These are phyloP conservation scores for Lobosporangium transversale DNA, from an alignment of 192 early-diverging fungal species.

Conservation along the genomic window DNA sequence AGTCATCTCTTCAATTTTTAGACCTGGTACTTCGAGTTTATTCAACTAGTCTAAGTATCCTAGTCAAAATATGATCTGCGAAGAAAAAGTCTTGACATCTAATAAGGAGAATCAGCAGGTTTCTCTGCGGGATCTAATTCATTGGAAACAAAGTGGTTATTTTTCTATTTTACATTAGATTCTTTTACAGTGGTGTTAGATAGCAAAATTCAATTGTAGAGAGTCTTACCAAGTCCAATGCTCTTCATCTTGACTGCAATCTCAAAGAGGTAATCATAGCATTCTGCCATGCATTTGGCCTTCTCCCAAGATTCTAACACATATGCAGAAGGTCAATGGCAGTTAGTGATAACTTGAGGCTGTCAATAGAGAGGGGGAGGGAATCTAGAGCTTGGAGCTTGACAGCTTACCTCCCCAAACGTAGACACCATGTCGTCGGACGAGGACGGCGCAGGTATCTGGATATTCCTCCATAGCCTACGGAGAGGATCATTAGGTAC, in stretches of 20 bases:
- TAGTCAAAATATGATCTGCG: no score
- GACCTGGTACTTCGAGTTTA: no score
- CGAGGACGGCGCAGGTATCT: slow-evolving; percentile 93
- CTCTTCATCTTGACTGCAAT: slow-evolving; percentile 93
- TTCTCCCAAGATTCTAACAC: slow-evolving; percentile 88
- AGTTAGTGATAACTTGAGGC: background rate
- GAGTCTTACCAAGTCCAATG: slow-evolving; percentile 82
- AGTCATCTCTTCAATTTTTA: no score
- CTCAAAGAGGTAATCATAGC: slow-evolving; percentile 99
- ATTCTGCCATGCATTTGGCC: slow-evolving; percentile 97
- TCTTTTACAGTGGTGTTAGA: no score
- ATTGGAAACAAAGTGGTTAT: background rate
- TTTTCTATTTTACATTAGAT: no score
- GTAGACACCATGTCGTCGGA: slow-evolving; percentile 95
- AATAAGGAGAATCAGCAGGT: slow-evolving; percentile 26
- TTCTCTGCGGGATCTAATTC: slow-evolving; percentile 32
- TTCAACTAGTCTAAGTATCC: no score
- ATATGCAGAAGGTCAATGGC: no score
- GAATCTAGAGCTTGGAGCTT: background rate
- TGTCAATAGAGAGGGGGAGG: background rate
- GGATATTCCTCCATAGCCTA: slow-evolving; percentile 89
- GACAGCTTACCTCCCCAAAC: slow-evolving; percentile 92
- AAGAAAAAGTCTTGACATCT: background rate
- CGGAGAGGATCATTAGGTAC: background rate
- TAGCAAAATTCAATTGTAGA: no score